Conservation (phyloP, 1,139 yeast genomes). For the Protomyces lactucae-debilis region DNA sequence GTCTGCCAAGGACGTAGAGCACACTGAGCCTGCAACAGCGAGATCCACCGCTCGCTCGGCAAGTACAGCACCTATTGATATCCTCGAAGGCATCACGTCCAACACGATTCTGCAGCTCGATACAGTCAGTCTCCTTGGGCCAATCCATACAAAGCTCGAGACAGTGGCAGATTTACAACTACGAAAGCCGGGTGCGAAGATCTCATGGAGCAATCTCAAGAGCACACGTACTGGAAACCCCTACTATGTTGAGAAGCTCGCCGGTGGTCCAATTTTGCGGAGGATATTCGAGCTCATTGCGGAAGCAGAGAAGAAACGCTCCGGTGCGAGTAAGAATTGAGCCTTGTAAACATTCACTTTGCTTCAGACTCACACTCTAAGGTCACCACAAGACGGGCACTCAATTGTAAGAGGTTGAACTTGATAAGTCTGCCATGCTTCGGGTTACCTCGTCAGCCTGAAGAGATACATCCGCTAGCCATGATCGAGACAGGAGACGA, state of each 20-base stretch:
- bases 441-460: too few relatives aligned
- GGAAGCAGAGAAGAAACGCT: neutral
- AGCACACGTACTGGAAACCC: conserved; percentile 1
- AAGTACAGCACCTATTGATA: conserved; percentile 13
- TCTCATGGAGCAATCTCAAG: conserved; percentile 14
- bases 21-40: neutral
- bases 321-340: too few relatives aligned
- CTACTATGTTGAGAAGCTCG: conserved; percentile 12
- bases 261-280: conserved; percentile 10
- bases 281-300: conserved; percentile 5
- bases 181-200: neutral
- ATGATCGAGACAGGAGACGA: too few relatives aligned
- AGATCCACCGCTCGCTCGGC: neutral
- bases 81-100: neutral
- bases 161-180: neutral
- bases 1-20: neutral
- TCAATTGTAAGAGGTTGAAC: too few relatives aligned
- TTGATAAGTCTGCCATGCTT: too few relatives aligned
- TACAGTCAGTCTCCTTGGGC: conserved; percentile 8
- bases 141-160: neutral
- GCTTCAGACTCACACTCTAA: too few relatives aligned
- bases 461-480: too few relatives aligned
- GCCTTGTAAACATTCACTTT: too few relatives aligned
- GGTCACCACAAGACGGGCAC: too few relatives aligned
- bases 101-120: conserved; percentile 2